Conservation (phyloP, 1,139 yeast genomes). For the Debaryomycetaceae sp. region DNA sequence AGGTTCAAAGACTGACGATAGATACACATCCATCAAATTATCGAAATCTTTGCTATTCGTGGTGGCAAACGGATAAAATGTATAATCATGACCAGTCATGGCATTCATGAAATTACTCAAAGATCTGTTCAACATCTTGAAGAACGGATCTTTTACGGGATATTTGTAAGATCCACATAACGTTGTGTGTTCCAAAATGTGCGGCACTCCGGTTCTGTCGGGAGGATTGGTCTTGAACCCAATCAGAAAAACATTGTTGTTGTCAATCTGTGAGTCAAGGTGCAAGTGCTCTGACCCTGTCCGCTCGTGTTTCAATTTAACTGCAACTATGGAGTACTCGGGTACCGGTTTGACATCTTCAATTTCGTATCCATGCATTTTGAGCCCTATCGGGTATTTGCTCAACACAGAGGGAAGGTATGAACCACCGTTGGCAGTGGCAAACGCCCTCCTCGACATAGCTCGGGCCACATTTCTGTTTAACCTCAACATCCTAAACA, state of each 20-base stretch:
- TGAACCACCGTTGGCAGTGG: neutral
- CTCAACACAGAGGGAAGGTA: conserved; percentile 17
- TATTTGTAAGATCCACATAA: conserved; percentile 87
- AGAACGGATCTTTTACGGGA: conserved; percentile 96
- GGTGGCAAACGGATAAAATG: conserved; percentile 94
- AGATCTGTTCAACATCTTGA: conserved; percentile 87
- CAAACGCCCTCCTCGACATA: neutral
- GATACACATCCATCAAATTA: conserved; percentile 82
- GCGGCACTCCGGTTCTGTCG: conserved; percentile 91
- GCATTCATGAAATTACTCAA: conserved; percentile 97
- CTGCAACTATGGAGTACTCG: conserved; percentile 78
- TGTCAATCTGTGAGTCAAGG: conserved; percentile 69
- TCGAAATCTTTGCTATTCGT: conserved; percentile 79
- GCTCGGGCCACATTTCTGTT: neutral
- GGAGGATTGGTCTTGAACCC: conserved; percentile 95
- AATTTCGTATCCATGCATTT: conserved; percentile 62
- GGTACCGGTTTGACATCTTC: conserved; percentile 68
- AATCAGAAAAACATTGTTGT: conserved; percentile 82
- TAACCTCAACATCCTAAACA: neutral
- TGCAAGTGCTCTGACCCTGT: conserved; percentile 85
- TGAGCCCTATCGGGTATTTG: conserved; percentile 62
- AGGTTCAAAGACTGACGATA: conserved; percentile 86
- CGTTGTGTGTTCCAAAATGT: conserved; percentile 91
- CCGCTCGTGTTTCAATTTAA: conserved; percentile 58
- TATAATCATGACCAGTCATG: conserved; percentile 96